Evolutionary conservation across 306 rosid species (phyloP).

Genomic region (Begonia loranthoides): DNA sequence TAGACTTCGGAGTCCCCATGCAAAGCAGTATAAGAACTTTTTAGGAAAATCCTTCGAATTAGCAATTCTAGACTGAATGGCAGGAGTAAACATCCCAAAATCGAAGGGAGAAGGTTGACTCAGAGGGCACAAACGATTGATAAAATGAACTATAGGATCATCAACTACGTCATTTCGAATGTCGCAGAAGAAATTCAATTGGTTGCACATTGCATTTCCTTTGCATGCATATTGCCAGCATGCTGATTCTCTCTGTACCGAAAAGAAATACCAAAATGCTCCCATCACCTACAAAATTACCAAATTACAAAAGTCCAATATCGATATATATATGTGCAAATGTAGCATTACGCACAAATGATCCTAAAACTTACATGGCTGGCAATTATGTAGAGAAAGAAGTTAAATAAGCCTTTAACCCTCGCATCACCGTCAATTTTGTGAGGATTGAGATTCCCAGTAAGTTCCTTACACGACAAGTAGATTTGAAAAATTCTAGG

Average conservation of each 20-base stretch:
- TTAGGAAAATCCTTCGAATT: not conserved
- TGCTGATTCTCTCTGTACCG: constrained; percentile 1
- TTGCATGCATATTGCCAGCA: constrained; percentile 10
- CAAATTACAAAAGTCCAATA: not conserved
- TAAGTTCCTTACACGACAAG: not conserved
- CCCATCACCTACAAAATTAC: not conserved
- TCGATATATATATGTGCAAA: not conserved
- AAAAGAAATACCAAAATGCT: constrained; percentile 11
- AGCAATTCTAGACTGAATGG: constrained; percentile 1
- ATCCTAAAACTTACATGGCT: constrained; percentile 8
- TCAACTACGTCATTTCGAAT: not conserved
- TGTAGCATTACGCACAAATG: too few species aligned
- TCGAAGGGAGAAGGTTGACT: not conserved
- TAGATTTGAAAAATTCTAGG: constrained; percentile 12
- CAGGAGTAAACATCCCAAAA: constrained; percentile 1
- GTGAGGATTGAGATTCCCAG: constrained; percentile 1
- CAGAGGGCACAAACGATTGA: constrained; percentile 1
- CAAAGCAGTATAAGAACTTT: constrained; percentile 3
- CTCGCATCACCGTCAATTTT: not conserved
- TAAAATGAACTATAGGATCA: not conserved
- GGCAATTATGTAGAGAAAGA: constrained; percentile 6
- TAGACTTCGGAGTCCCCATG: constrained; percentile 6
- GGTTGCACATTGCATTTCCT: not conserved
- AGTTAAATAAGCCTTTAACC: constrained; percentile 9
- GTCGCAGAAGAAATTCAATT: not conserved